phyloP scores from a whole-genome alignment of 1,284 basidiomycete species.

The Irpex rosettiformis region DNA sequence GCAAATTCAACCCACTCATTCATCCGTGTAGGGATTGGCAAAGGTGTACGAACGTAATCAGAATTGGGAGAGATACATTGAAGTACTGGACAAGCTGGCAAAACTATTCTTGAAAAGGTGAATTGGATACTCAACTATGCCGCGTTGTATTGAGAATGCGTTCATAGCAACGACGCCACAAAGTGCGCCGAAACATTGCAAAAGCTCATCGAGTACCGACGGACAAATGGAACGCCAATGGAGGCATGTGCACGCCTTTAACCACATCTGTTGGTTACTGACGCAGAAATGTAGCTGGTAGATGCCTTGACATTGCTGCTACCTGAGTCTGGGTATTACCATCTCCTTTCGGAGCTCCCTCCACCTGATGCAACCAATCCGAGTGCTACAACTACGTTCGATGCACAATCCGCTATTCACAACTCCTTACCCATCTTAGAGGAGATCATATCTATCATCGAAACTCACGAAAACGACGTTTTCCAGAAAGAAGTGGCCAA shows the following conservation, averaged over 20 bases:
- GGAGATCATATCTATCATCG: constrained; percentile 61
- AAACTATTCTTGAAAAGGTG: constrained; percentile 58
- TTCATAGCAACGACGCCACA: constrained; percentile 62
- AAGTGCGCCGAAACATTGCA: constrained; percentile 83
- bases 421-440: constrained; percentile 65
- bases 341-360: constrained; percentile 64
- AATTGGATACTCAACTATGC: constrained; percentile 18
- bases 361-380: constrained; percentile 77
- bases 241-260: constrained; percentile 41
- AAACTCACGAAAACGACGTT: constrained; percentile 53
- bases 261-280: background rate
- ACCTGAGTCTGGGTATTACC: constrained; percentile 70
- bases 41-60: constrained; percentile 67
- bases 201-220: constrained; percentile 66
- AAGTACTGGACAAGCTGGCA: constrained; percentile 50
- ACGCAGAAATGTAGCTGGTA: constrained; percentile 50
- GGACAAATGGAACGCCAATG: constrained; percentile 49
- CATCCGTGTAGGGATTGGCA: constrained; percentile 54
- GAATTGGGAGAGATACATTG: constrained; percentile 60
- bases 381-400: constrained; percentile 52
- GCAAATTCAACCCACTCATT: background rate
- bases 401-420: constrained; percentile 63
- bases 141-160: constrained; percentile 2
- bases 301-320: constrained; percentile 69
- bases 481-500: constrained; percentile 70